Conservation (phyloP, 805 yeast genomes). For the Yarrowia osloensis region DNA sequence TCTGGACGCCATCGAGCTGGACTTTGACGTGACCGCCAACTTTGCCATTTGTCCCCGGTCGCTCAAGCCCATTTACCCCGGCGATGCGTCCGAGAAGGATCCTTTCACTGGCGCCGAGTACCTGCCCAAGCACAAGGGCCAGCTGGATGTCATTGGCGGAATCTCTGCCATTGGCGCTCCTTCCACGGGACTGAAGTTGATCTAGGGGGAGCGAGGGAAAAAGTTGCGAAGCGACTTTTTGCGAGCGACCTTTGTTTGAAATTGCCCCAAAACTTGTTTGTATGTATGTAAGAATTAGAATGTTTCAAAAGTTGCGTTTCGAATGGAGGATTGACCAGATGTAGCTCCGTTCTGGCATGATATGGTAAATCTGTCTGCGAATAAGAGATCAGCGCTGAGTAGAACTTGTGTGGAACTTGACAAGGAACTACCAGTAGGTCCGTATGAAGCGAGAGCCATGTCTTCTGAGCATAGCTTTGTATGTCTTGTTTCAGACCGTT, state of each 20-base stretch:
- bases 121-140: constrained; percentile 74
- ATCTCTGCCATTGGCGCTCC: constrained; percentile 86
- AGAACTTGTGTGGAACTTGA: too few relatives aligned
- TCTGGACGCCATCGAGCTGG: constrained; percentile 83
- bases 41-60: constrained; percentile 88
- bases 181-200: constrained; percentile 71
- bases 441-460: too few relatives aligned
- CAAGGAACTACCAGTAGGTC: too few relatives aligned
- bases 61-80: constrained; percentile 84
- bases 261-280: not conserved
- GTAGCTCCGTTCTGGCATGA: too few relatives aligned
- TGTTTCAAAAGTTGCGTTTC: too few relatives aligned
- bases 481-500: too few relatives aligned
- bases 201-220: not conserved
- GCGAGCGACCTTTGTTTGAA: too few relatives aligned
- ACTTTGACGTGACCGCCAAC: constrained; percentile 89
- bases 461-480: too few relatives aligned
- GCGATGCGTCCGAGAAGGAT: constrained; percentile 67
- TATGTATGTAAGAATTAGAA: not conserved
- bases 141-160: constrained; percentile 70
- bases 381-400: too few relatives aligned
- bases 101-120: constrained; percentile 90
- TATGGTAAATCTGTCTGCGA: too few relatives aligned
- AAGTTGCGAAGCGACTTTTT: too few relatives aligned
- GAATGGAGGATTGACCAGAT: too few relatives aligned